These are phyloP conservation scores for Coemansia sp. DNA, from an alignment of 192 early-diverging fungal species.

Conservation along the genomic window DNA sequence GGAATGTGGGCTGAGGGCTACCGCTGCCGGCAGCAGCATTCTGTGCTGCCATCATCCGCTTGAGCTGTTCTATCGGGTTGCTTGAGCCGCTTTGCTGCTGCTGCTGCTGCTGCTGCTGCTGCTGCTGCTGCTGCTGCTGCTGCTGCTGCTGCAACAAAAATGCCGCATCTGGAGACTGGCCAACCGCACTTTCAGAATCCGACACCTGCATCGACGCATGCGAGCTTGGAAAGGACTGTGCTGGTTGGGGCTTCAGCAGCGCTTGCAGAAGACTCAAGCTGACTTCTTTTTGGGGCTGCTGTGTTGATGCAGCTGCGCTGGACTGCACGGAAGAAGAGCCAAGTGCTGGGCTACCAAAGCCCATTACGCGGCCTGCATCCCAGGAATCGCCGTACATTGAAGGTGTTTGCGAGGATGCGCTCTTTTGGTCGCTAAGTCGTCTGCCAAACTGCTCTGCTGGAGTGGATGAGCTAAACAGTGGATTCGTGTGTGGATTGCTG, in stretches of 20 bases:
- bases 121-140: background rate
- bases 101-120: conserved; percentile 6
- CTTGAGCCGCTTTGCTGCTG: conserved; percentile 7
- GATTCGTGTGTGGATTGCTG: conserved; percentile 23
- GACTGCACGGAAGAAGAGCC: conserved; percentile 9
- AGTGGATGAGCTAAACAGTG: conserved; percentile 28
- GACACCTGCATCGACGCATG: conserved; percentile 18
- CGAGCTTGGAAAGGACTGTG: conserved; percentile 21
- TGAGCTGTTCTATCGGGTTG: conserved; percentile 41
- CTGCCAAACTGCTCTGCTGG: conserved; percentile 22
- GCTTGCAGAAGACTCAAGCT: conserved; percentile 43
- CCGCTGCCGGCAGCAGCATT: conserved; percentile 3
- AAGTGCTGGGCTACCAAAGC: conserved; percentile 25
- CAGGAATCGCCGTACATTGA: conserved; percentile 4
- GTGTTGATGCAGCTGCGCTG: conserved; percentile 11
- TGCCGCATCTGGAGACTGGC: conserved; percentile 7
- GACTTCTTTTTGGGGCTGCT: conserved; percentile 32
- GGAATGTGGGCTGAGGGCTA: conserved; percentile 6
- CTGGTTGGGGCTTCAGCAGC: conserved; percentile 42
- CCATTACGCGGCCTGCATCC: conserved; percentile 16
- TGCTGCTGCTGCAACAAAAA: conserved; percentile 1
- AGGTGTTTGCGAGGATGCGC: conserved; percentile 25
- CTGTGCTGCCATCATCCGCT: conserved; percentile 44
- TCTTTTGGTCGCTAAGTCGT: conserved; percentile 19
- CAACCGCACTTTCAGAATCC: conserved; percentile 23